Evolutionary conservation across 2,329 filamentous ascomycete genomes (phyloP).

Genomic region (Cordyceps cicadae): DNA sequence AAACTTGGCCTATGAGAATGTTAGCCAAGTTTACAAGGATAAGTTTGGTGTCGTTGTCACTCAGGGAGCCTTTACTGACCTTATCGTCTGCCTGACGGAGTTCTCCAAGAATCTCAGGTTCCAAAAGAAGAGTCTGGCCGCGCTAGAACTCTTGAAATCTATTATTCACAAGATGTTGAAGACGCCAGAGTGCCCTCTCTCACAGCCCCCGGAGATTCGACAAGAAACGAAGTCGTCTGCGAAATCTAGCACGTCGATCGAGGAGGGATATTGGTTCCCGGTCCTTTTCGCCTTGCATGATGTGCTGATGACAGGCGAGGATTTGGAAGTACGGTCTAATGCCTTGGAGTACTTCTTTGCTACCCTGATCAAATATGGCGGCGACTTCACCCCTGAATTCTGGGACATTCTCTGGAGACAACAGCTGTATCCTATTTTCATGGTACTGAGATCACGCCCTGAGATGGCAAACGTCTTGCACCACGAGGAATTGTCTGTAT

Average conservation of each 20-base stretch:
- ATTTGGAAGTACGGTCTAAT: slow-evolving; percentile 85
- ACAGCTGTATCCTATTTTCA: slow-evolving; percentile 94
- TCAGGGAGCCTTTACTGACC: slow-evolving; percentile 91
- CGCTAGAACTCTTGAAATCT: slow-evolving; percentile 89
- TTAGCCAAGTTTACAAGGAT: slow-evolving; percentile 89
- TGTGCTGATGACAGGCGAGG: slow-evolving; percentile 97
- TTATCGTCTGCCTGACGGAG: slow-evolving; percentile 92
- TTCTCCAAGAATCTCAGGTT: slow-evolving; percentile 99
- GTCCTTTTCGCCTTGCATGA: slow-evolving; percentile 98
- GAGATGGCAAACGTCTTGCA: slow-evolving; percentile 94
- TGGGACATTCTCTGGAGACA: slow-evolving; percentile 99
- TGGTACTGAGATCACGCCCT: slow-evolving; percentile 90
- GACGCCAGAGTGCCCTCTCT: slow-evolving; percentile 89
- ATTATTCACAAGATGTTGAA: slow-evolving; percentile 91
- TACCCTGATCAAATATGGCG: slow-evolving; percentile 79
- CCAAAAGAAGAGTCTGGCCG: slow-evolving; percentile 95
- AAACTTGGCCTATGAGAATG: slow-evolving; percentile 93
- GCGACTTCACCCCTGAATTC: slow-evolving; percentile 85
- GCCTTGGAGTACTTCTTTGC: slow-evolving; percentile 97
- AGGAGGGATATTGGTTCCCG: slow-evolving; percentile 98
- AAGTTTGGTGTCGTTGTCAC: slow-evolving; percentile 93
- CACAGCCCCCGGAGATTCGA: slow-evolving; percentile 46
- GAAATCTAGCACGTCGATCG: slow-evolving; percentile 73
- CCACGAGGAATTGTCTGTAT: slow-evolving; percentile 94
- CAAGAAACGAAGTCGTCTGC: slow-evolving; percentile 26